Percentiles rank a stretch among this genome's conserved stretches.
Conservation (phyloP, 768 basidiomycete genomes). For the Xerocomellus chrysenteron region DNA sequence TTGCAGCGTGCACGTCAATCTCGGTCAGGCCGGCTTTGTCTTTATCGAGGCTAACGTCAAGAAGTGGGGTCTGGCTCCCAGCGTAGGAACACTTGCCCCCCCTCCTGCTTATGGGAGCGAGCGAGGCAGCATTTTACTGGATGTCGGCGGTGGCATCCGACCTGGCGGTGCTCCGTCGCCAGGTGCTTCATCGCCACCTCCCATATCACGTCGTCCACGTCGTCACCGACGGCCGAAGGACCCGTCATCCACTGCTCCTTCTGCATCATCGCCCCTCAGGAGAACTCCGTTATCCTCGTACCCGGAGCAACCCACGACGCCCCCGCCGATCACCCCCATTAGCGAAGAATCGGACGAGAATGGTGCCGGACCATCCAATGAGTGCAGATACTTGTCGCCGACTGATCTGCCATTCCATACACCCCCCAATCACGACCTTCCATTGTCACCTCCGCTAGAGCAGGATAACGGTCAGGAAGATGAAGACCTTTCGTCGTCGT, state of each 20-base stretch:
- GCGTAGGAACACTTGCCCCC: constrained; percentile 94
- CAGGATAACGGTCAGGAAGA: constrained; percentile 25
- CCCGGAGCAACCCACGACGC: constrained; percentile 49
- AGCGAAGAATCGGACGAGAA: constrained; percentile 58
- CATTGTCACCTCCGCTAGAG: constrained; percentile 36
- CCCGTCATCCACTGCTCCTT: constrained; percentile 34
- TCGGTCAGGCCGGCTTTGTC: constrained; percentile 97
- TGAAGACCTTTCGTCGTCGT: constrained; percentile 27
- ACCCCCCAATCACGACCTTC: constrained; percentile 48
- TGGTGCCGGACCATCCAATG: constrained; percentile 50
- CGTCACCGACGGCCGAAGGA: constrained; percentile 57
- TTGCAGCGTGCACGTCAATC: constrained; percentile 94
- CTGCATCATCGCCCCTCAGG: constrained; percentile 68
- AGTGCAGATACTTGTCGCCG: constrained; percentile 56
- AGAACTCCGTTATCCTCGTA: constrained; percentile 43
- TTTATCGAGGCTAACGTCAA: constrained; percentile 99
- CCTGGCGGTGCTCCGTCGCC: constrained; percentile 44
- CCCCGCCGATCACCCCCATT: constrained; percentile 77
- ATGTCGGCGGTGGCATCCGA: constrained; percentile 58
- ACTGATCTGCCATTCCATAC: constrained; percentile 64
- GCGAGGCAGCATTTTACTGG: constrained; percentile 91
- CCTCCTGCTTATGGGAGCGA: constrained; percentile 98
- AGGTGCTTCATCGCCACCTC: constrained; percentile 42
- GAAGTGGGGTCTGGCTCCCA: constrained; percentile 98
- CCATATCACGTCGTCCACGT: constrained; percentile 55